Evolutionary conservation across 352 stramenopile genomes (phyloP), one percentile per base, ranked within the genome.

Genomic region (Phytopythium sindhum): DNA sequence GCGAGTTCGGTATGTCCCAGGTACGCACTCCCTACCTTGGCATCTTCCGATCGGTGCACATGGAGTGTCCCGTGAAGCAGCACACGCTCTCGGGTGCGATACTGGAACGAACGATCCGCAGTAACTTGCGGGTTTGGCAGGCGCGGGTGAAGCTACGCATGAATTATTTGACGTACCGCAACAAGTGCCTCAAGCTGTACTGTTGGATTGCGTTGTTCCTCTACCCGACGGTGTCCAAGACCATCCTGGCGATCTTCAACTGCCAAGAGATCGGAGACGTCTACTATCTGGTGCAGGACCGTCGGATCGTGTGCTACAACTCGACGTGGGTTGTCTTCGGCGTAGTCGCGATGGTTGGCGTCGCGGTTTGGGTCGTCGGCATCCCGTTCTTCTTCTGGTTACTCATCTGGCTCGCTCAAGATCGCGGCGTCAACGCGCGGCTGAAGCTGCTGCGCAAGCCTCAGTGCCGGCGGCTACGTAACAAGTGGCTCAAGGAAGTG

Each of bases 81-180:
- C 73, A 87, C 24, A 59, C 69, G 9, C 70, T 92, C 0, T 76
- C 60, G 9, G 81, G 80, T 12, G 65, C 37, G 33, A 80, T 90
- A 11, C 74, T 88, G 14, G 78, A 89, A 55, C 80, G 84, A 9
- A 90, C 80, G 8, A 79, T 92, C 41, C 80, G 84, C 10, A 82
- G 76, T 53, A 92, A 92, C 42, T 56, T 92, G 19, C 80, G 84
- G 7, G 84, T 92, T 19, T 92, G 84, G 84, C 84, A 92, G 59
- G 84, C 84, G 6, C 71, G 84, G 4, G 77, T 90, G 7, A 92
- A 92, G 60, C 67, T 92, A 24, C 84, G 84, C 33, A 92, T 92
- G 84, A 92, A 92, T 70, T 91, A 91, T 60, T 68, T 90, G 26
- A 89, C 84, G 42, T 92, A 92, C 68, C 78, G 81, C 17, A 88